phyloP scores from a whole-genome alignment of 768 basidiomycete genomes.

The Tephrocybe rancida region DNA sequence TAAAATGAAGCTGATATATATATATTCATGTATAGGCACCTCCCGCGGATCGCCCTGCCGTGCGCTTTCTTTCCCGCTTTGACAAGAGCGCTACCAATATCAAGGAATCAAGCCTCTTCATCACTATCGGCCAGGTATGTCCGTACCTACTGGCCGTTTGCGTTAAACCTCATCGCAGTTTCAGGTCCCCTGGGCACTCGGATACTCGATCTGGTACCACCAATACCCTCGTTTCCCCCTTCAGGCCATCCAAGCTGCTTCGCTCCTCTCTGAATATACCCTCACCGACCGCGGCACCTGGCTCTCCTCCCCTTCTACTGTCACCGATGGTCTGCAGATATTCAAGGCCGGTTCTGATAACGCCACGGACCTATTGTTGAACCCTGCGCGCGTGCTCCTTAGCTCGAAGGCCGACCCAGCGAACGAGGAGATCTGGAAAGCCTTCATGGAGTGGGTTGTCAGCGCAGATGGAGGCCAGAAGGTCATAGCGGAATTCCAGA shows the following conservation, averaged over 20 bases:
- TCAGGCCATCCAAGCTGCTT: slow-evolving; percentile 47
- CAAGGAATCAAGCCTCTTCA: slow-evolving; percentile 53
- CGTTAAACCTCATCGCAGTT: neutral
- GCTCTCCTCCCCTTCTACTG: slow-evolving; percentile 38
- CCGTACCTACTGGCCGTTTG: neutral
- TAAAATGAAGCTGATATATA: neutral
- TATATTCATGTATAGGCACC: slow-evolving; percentile 24
- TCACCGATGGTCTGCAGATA: slow-evolving; percentile 32
- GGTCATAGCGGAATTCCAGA: slow-evolving; percentile 41
- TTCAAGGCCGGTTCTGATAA: slow-evolving; percentile 44
- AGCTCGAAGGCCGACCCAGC: slow-evolving; percentile 25
- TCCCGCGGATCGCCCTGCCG: slow-evolving; percentile 28
- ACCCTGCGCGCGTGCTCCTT: slow-evolving; percentile 48
- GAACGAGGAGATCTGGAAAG: slow-evolving; percentile 30
- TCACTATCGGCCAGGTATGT: slow-evolving; percentile 48
- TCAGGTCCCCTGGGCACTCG: slow-evolving; percentile 56
- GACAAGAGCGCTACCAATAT: slow-evolving; percentile 65
- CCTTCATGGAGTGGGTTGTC: slow-evolving; percentile 49
- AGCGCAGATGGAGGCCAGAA: slow-evolving; percentile 42
- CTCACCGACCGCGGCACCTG: slow-evolving; percentile 51
- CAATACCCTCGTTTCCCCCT: slow-evolving; percentile 56
- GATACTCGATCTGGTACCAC: slow-evolving; percentile 61
- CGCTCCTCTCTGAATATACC: slow-evolving; percentile 50
- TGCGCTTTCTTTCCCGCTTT: slow-evolving; percentile 55
- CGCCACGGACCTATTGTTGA: slow-evolving; percentile 42